Base-by-base conservation (phyloP, 495 filamentous ascomycete species). In the Pyronema omphalodes region DNA sequence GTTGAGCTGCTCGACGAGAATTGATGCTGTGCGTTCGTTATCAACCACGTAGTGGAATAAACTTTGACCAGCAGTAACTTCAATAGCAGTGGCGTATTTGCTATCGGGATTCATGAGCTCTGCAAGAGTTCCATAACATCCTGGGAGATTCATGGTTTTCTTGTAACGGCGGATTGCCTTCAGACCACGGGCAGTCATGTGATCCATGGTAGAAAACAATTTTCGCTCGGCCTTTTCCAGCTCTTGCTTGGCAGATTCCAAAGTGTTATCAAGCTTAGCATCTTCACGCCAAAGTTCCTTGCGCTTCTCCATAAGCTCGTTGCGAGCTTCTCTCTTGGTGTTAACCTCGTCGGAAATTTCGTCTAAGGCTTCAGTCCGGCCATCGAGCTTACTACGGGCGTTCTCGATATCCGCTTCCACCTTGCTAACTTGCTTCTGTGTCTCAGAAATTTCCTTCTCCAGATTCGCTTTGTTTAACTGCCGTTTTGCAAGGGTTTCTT, bases 1-100 rank as follows among this genome's bases (percentile, higher is more conserved):
- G 63, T 87, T 79, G 17, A 99, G 72, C 11, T 82, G 75, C 59
- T 89, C 83, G 11, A 88, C 73, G 12, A 93, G 79, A 51, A 76
- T 76, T 0, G 86, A 84, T 0, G 87, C 87, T 1, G 89, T 95
- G 37, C 83, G 77, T 52, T 88, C 88, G 39, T 81, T 93, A 66
- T 99, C 91, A 44, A 94, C 88, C 19, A 99, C 86, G 60, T 93
- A 93, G 68, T 99, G 86, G 69, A 99, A 99, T 7, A 99, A 71
- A 66, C 86, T 93, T 57, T 82, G 81, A 6, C 91, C 93, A 7
- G 88, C 93, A 3, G 87, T 91, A 37, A 91, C 84, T 65, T 99
- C 91, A 12, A 94, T 84, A 3, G 91, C 86, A 40, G 85, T 82
- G 37, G 86, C 79, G 67, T 91, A 96, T 47, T 76, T 76, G n/a